Evolutionary conservation across 495 filamentous ascomycete species (phyloP), one percentile per base, ranked within the genome.

Genomic region (Penicillium coffeae): DNA sequence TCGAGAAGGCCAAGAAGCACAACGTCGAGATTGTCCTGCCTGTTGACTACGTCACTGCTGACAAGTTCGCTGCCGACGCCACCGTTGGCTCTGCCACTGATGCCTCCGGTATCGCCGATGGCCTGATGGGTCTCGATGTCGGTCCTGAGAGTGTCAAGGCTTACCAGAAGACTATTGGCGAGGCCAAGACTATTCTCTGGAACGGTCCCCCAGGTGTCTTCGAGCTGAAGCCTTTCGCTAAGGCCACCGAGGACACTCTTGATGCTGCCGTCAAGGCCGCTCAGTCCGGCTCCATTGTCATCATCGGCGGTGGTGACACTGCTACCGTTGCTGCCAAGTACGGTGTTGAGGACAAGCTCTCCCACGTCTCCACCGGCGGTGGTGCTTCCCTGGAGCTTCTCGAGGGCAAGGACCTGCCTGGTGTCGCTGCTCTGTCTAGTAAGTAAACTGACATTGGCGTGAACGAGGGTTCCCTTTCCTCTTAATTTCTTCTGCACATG

Each of bases 261-360:
- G 85, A 96, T 57, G 89, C 87, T 41, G 88, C 84, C 20, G 90
- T 96, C 19, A 72, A 72, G 8, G 94, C 89, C 42, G 85, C 84
- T 22, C 70, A 89, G 69, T 80, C 70, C 21, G 91, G 89, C 59
- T 85, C 89, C 73, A 95, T 89, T 54, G 94, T 96, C 58, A 97
- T 99, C 73, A 95, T 99, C 62, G 93, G 93, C 49, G 93, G 93
- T 63, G 93, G 93, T 67, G 93, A 99, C 71, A 99, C 93, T 37
- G 93, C 93, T 35, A 99, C 93, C 32, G 94, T 96, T 21, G 93
- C 94, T 42, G 92, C 91, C 64, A 96, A 99, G 79, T 97, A 95
- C 63, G 85, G 86, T 25, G 90, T 84, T 34, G 93, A 99, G 80
- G 83, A 88, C 70, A 95, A 96, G 80, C 79, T 97, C 66, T 95